Evolutionary conservation across 2,329 filamentous ascomycete genomes (phyloP).

Genomic region (Kalmusia sp.): DNA sequence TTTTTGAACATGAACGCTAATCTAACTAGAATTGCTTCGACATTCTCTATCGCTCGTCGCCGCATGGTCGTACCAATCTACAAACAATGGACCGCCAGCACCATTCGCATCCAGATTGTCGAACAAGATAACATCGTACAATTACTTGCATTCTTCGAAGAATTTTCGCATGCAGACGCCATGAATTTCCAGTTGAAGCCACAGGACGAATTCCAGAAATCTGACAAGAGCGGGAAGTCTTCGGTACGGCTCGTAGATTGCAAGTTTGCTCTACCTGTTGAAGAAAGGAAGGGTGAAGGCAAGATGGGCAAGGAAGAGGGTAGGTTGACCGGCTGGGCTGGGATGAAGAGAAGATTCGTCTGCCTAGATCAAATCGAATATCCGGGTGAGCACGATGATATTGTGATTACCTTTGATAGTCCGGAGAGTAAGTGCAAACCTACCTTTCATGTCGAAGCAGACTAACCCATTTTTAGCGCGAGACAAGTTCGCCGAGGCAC

Average conservation of each 20-base stretch:
- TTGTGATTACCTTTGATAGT: conserved; percentile 82
- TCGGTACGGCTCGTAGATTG: conserved; percentile 84
- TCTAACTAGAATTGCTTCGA: conserved; percentile 61
- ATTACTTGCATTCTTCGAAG: conserved; percentile 84
- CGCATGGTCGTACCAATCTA: conserved; percentile 92
- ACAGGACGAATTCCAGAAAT: conserved; percentile 79
- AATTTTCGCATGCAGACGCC: conserved; percentile 84
- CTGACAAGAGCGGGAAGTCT: conserved; percentile 62
- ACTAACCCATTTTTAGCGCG: conserved; percentile 48
- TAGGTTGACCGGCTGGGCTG: conserved; percentile 55
- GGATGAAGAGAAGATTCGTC: conserved; percentile 74
- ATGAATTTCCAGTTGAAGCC: conserved; percentile 89
- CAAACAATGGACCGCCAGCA: conserved; percentile 90
- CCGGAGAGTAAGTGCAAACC: conserved; percentile 68
- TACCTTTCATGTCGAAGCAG: neutral
- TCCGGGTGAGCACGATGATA: conserved; percentile 91
- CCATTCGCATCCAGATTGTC: conserved; percentile 81
- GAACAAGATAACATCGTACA: conserved; percentile 77
- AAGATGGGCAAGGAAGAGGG: conserved; percentile 59
- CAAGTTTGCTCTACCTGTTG: conserved; percentile 82
- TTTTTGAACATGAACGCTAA: conserved; percentile 23
- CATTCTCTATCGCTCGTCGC: conserved; percentile 81
- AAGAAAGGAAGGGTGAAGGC: conserved; percentile 55
- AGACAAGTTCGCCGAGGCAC: conserved; percentile 53
- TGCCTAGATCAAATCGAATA: conserved; percentile 88